These are phyloP conservation scores for Sphaerosporella brunnea DNA, from an alignment of 495 filamentous ascomycete species.

Conservation along the genomic window DNA sequence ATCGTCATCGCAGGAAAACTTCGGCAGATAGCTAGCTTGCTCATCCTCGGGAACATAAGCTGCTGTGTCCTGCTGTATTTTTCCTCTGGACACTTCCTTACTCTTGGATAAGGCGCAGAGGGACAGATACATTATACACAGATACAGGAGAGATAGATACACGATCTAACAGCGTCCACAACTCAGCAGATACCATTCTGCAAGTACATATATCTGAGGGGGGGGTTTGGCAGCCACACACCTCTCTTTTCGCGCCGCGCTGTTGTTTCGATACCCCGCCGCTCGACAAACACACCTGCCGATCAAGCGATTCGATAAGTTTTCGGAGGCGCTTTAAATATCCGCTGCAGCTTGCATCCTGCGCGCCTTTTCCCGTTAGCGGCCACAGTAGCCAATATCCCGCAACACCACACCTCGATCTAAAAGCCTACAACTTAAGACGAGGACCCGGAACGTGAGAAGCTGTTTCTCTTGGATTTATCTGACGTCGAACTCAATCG, in stretches of 20 bases:
- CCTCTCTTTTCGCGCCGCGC: not conserved
- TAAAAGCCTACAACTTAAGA: not conserved
- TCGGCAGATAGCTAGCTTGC: no score
- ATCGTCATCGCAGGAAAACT: no score
- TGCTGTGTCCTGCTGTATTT: no score
- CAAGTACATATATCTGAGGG: constrained; percentile 1
- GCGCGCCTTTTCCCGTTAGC: not conserved
- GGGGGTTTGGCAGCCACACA: not conserved
- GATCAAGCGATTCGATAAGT: not conserved
- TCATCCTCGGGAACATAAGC: no score
- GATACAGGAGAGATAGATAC: not conserved
- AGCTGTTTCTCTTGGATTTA: not conserved
- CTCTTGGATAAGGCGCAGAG: no score
- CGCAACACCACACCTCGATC: not conserved
- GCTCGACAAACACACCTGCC: not conserved
- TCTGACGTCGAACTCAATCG: constrained; percentile 1
- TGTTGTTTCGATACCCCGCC: not conserved
- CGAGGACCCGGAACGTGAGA: not conserved
- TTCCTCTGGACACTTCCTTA: no score
- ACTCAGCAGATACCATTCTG: no score
- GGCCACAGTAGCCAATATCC: not conserved
- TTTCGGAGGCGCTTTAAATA: not conserved
- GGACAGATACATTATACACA: not conserved
- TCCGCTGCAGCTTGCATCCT: constrained; percentile 4
- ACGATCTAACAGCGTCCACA: no score